Evolutionary conservation across 2,329 filamentous ascomycete genomes (phyloP), one percentile per base, ranked within the genome.

Genomic region (Diaporthe ampelina): DNA sequence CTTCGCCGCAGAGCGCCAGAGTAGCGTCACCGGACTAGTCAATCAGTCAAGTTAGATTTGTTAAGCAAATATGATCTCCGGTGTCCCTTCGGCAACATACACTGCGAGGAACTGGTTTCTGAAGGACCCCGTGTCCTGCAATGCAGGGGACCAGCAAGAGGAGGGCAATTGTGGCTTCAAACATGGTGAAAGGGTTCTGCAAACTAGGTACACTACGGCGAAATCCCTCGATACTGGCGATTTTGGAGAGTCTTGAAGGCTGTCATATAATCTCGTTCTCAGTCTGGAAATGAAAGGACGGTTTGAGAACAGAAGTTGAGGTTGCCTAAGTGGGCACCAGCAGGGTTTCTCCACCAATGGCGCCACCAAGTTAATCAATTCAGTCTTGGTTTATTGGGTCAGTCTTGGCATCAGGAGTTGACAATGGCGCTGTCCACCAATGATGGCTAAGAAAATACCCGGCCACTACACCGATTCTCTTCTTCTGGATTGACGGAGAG

Each of bases 271-370:
- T 52, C 32, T 50, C 32, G 40, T 32, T 37, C 32, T 19, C 26
- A 24, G 37, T 8, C 48, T 50, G 61, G 29, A 50, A 48, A 67
- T 50, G 29, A 67, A 67, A 67, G 61, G 59, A 32, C 21, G 26
- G 40, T 43, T 63, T 43, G 21, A 50, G 7, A 19, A 29, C 21
- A 48, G 45, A 26, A 45, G 37, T 13, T 24, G 21, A 37, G 8
- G 10, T 52, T 11, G 19, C 45, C 45, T 10, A 21, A 48, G 17
- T 48, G 21, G 19, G 45, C 29, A 15, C 63, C 32, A 26, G 8
- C 21, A 21, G 21, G 45, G 32, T 67, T 67, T 67, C 40, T 67
- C 63, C 63, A 52, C 63, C 63, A 67, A 67, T 50, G 26, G 32
- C 8, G 11, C 32, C 45, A 67, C 9, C 63, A n/a, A 67, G 32